These are phyloP conservation scores for Xylariaceae sp. DNA, from an alignment of 2,329 filamentous ascomycete species.

Conservation along the genomic window DNA sequence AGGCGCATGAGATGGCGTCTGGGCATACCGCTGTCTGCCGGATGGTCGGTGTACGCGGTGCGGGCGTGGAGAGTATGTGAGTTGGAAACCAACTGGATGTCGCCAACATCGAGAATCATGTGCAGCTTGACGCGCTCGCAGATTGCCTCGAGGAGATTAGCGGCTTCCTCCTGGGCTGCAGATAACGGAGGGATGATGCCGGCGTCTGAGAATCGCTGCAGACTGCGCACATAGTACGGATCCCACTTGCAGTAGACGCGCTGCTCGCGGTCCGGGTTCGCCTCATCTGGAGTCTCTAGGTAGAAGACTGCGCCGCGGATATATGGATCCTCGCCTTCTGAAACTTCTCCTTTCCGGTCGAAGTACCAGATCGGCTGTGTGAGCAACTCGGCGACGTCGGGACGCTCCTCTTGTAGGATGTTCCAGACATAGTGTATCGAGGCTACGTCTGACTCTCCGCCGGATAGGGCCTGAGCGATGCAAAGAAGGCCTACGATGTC, in stretches of 20 bases:
- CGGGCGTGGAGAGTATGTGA: slow-evolving; percentile 74
- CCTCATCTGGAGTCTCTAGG: slow-evolving; percentile 52
- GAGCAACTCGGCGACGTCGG: slow-evolving; percentile 70
- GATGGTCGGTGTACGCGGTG: slow-evolving; percentile 67
- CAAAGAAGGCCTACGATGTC: slow-evolving; percentile 83
- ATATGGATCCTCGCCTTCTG: slow-evolving; percentile 67
- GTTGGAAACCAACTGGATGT: slow-evolving; percentile 84
- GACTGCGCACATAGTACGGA: slow-evolving; percentile 77
- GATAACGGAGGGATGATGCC: slow-evolving; percentile 71
- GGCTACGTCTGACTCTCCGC: slow-evolving; percentile 78
- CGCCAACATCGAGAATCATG: slow-evolving; percentile 80
- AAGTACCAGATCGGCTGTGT: slow-evolving; percentile 84
- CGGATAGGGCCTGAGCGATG: slow-evolving; percentile 69
- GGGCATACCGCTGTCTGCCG: slow-evolving; percentile 58
- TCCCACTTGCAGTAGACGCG: slow-evolving; percentile 83
- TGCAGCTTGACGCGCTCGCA: slow-evolving; percentile 70
- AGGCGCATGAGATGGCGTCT: slow-evolving; percentile 74
- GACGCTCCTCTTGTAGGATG: slow-evolving; percentile 64
- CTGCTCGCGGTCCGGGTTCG: slow-evolving; percentile 46
- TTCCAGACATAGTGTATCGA: slow-evolving; percentile 80
- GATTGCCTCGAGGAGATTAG: slow-evolving; percentile 67
- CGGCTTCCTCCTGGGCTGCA: slow-evolving; percentile 61
- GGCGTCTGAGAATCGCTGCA: slow-evolving; percentile 66
- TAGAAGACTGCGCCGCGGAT: slow-evolving; percentile 70
- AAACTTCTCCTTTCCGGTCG: slow-evolving; percentile 81